Percentiles rank a stretch among this genome's conserved stretches.
These are phyloP conservation scores for Fusarium decemcellulare DNA, from an alignment of 2,329 filamentous ascomycete species.

Conservation along the genomic window DNA sequence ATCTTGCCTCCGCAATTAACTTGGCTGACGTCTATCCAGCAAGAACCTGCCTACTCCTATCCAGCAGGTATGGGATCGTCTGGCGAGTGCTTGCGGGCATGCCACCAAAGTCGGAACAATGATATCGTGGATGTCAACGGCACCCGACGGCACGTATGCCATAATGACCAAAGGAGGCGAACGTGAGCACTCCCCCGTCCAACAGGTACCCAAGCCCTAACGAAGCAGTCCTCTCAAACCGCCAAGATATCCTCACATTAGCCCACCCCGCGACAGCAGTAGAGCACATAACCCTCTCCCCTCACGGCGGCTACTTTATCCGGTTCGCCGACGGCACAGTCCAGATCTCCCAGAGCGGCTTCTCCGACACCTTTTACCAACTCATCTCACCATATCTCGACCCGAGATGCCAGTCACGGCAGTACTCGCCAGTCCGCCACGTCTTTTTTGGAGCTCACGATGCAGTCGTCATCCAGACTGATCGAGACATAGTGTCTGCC, in stretches of 20 bases:
- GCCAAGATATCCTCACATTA: conserved; percentile 18
- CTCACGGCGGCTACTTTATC: conserved; percentile 23
- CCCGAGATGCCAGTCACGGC: not conserved
- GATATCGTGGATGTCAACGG: conserved; percentile 30
- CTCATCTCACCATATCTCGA: conserved; percentile 12
- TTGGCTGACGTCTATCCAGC: conserved; percentile 5
- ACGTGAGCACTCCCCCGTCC: conserved; percentile 7
- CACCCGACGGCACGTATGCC: conserved; percentile 23
- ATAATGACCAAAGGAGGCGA: conserved; percentile 32
- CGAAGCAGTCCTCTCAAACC: conserved; percentile 20
- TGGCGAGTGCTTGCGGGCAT: conserved; percentile 7
- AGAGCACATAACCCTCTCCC: conserved; percentile 25
- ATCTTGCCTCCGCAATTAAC: too few species aligned
- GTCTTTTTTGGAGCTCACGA: conserved; percentile 23
- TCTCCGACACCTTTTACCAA: conserved; percentile 17
- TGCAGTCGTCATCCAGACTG: conserved; percentile 11
- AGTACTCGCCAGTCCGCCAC: conserved; percentile 4
- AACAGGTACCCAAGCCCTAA: not conserved
- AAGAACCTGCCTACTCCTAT: conserved; percentile 22
- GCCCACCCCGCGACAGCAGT: conserved; percentile 6
- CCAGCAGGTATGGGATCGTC: conserved; percentile 24
- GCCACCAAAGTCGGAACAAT: conserved; percentile 14
- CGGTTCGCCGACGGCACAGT: conserved; percentile 26
- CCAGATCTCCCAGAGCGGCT: conserved; percentile 22
- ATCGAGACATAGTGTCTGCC: not conserved